Percentiles rank a stretch among this genome's conserved stretches.
phyloP scores from a whole-genome alignment of 2,329 filamentous ascomycete genomes.

The Eutypella sp. region DNA sequence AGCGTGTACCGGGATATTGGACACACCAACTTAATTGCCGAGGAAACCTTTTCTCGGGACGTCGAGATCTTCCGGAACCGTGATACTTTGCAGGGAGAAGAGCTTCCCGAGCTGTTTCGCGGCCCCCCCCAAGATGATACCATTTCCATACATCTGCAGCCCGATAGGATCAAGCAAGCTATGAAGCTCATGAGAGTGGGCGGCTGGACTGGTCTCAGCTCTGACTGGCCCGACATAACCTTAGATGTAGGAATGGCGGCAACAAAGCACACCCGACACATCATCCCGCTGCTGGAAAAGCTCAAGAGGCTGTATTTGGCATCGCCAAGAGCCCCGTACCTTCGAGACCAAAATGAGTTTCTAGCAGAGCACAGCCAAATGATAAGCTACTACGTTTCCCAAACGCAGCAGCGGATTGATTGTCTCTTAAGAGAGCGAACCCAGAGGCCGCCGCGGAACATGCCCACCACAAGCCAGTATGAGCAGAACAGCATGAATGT shows the following conservation, averaged over 20 bases:
- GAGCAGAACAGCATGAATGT: conserved; percentile 12
- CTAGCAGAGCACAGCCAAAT: conserved; percentile 16
- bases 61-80: conserved; percentile 14
- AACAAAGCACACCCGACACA: conserved; percentile 12
- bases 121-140: conserved; percentile 14
- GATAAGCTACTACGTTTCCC: conserved; percentile 19
- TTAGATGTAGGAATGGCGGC: conserved; percentile 9
- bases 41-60: conserved; percentile 20
- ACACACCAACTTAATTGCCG: conserved; percentile 6
- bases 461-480: conserved; percentile 5
- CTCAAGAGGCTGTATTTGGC: conserved; percentile 18
- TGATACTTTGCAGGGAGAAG: conserved; percentile 3
- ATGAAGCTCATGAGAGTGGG: conserved; percentile 15
- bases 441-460: conserved; percentile 1
- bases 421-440: conserved; percentile 13
- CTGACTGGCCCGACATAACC: conserved; percentile 13
- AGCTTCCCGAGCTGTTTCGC: conserved; percentile 12
- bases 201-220: neutral
- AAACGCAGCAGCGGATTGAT: too few species aligned
- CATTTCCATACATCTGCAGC: conserved; percentile 13
- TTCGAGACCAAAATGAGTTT: conserved; percentile 22
- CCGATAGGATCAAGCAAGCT: conserved; percentile 8
- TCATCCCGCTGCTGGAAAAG: conserved; percentile 17
- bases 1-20: too few species aligned
- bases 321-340: conserved; percentile 12